phyloP scores from a whole-genome alignment of 495 filamentous ascomycete species.

The Pseudomonodictys pantanalensis region DNA sequence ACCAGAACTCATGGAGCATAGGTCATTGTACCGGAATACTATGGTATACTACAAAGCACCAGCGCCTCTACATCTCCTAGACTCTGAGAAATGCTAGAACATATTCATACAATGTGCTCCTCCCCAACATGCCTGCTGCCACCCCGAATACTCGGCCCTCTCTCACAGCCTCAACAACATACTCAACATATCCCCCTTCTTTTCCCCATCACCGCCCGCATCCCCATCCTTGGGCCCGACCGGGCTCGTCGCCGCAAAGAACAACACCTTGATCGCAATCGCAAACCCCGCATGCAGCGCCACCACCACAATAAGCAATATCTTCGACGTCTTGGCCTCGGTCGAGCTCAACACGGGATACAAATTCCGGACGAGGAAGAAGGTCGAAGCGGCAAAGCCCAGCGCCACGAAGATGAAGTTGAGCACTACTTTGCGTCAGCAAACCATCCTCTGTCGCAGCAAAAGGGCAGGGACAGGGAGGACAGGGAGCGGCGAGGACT shows the following conservation, averaged over 20 bases:
- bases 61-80: too few species aligned
- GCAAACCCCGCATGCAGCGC: slow-evolving; percentile 81
- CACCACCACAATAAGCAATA: slow-evolving; percentile 79
- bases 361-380: slow-evolving; percentile 86
- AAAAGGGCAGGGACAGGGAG: neutral
- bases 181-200: slow-evolving; percentile 21
- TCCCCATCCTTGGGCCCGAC: slow-evolving; percentile 7
- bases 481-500: slow-evolving; percentile 15
- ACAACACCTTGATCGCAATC: slow-evolving; percentile 90
- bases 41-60: too few species aligned
- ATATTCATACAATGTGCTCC: too few species aligned
- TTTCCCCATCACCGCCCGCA: neutral
- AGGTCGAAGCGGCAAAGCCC: slow-evolving; percentile 80
- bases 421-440: slow-evolving; percentile 48
- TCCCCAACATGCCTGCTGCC: too few species aligned
- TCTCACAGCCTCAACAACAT: slow-evolving; percentile 30
- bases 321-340: slow-evolving; percentile 85
- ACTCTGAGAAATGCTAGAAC: too few species aligned
- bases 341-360: slow-evolving; percentile 92
- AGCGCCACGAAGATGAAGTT: slow-evolving; percentile 93
- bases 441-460: neutral
- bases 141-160: neutral
- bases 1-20: too few species aligned
- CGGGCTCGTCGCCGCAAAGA: slow-evolving; percentile 64
- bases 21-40: too few species aligned